phyloP scores from a whole-genome alignment of 257 asterid species.

The Ophiorrhiza pumila region DNA sequence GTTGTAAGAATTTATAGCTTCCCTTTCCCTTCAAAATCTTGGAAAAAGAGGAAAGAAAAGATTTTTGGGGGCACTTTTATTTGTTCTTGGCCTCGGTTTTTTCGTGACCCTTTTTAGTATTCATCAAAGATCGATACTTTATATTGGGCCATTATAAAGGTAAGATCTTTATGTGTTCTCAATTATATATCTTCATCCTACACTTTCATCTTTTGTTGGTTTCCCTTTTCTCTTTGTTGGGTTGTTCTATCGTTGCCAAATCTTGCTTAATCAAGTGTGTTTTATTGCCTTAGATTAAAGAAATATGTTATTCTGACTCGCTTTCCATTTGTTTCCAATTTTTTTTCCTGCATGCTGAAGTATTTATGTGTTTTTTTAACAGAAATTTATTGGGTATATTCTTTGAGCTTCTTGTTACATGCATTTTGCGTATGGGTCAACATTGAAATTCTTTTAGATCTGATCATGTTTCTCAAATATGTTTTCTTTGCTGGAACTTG shows the following conservation, averaged over 20 bases:
- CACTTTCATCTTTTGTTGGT: background rate
- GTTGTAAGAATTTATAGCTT: background rate
- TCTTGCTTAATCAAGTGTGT: slow-evolving; percentile 24
- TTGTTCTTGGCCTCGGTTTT: slow-evolving; percentile 26
- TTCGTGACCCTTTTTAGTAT: slow-evolving; percentile 15
- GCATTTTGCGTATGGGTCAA: background rate
- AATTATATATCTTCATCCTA: background rate
- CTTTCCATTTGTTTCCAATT: background rate
- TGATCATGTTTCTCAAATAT: background rate
- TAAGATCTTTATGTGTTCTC: slow-evolving; percentile 11
- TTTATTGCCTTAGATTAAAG: background rate
- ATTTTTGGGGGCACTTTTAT: background rate
- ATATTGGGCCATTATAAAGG: slow-evolving; percentile 16
- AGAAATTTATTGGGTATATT: background rate
- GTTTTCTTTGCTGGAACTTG: background rate
- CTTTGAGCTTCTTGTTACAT: background rate
- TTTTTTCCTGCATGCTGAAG: background rate
- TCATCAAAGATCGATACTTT: slow-evolving; percentile 3
- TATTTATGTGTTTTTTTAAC: background rate
- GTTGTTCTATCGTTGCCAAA: background rate
- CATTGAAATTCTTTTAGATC: slow-evolving; percentile 11
- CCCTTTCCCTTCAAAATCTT: slow-evolving; percentile 1
- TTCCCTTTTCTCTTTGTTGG: slow-evolving; percentile 1
- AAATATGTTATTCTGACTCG: background rate
- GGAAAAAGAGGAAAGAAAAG: slow-evolving; percentile 1